Evolutionary conservation across 768 basidiomycete genomes (phyloP), one percentile per base, ranked within the genome.

Genomic region (Russula virescens): DNA sequence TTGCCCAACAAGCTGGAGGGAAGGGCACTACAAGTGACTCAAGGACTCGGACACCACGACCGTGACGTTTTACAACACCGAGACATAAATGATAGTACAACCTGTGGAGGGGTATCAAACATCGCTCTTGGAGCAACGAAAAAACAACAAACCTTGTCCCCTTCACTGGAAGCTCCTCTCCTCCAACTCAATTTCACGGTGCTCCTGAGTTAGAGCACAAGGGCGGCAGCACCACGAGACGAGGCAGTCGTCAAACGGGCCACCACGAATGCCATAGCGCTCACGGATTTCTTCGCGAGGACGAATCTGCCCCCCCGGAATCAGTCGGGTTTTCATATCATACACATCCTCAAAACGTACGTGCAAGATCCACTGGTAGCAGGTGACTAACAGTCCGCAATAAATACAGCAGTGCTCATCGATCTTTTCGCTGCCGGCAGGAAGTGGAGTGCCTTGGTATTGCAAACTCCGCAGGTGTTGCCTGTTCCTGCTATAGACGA

Each of bases 351-450:
- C 38, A 11, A 13, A 35, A 63, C 62, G 51, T 53, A 79, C 79
- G 75, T 80, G 78, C 63, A 81, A 64, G 51, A 80, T 47, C 68
- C 71, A 81, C 18, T 75, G 74, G n/a, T 72, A 57, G 25, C 76
- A 45, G 19, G 19, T 75, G 48, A 68, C 2, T 1, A 54, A 51
- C 2, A 80, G 61, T 31, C 62, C 62, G n/a, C 70, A 72, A 51
- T 80, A 73, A 6, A 79, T 47, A 52, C 68, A 68, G 67, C 81
- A 81, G 61, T 79, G 75, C 11, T 67, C 59, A 31, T 54, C 66
- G 68, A 70, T 77, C 51, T 63, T 63, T 2, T 77, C 75, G 10
- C 77, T 77, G 18, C 72, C 71, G 26, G 73, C 69, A 5, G 74
- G 75, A 60, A 79, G 74, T n/a, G 77, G 73, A 11, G 60, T 64